Evolutionary conservation across 306 rosid genomes (phyloP).

Genomic region (Prunus fruticosa): DNA sequence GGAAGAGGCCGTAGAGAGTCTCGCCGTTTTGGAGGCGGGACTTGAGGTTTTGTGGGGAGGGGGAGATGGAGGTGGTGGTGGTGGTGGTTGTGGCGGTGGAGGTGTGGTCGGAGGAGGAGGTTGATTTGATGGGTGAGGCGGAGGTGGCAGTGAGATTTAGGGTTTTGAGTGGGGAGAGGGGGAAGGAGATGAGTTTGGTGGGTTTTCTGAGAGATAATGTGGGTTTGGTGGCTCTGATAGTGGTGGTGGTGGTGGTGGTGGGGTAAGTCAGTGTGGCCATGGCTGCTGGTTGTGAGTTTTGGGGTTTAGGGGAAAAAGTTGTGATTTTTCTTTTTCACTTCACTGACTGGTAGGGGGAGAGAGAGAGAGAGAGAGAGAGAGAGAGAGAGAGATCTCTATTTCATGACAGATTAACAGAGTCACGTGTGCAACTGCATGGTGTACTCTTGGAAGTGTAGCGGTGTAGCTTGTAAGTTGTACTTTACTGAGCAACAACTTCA

Average conservation of each 20-base stretch:
- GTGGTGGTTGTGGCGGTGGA: background rate
- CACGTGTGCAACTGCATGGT: background rate
- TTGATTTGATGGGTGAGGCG: conserved; percentile 35
- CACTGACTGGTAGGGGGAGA: background rate
- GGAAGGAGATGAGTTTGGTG: conserved; percentile 7
- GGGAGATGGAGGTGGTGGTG: background rate
- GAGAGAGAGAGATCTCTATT: background rate
- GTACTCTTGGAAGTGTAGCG: background rate
- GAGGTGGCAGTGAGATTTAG: conserved; percentile 19
- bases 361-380: no score
- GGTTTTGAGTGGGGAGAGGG: conserved; percentile 28
- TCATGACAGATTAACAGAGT: background rate
- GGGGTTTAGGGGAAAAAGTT: background rate
- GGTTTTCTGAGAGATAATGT: background rate
- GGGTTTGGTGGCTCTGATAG: background rate
- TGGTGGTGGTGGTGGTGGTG: background rate
- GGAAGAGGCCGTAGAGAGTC: conserved; percentile 73
- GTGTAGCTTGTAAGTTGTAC: background rate
- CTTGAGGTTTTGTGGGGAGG: conserved; percentile 38
- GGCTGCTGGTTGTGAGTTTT: background rate
- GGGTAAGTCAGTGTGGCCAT: conserved; percentile 18
- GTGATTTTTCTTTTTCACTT: background rate
- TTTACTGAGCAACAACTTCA: background rate
- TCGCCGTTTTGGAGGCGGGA: conserved; percentile 68
- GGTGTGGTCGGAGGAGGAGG: conserved; percentile 21